Evolutionary conservation across 495 filamentous ascomycete genomes (phyloP).

Genomic region (Penicillium samsonianum): DNA sequence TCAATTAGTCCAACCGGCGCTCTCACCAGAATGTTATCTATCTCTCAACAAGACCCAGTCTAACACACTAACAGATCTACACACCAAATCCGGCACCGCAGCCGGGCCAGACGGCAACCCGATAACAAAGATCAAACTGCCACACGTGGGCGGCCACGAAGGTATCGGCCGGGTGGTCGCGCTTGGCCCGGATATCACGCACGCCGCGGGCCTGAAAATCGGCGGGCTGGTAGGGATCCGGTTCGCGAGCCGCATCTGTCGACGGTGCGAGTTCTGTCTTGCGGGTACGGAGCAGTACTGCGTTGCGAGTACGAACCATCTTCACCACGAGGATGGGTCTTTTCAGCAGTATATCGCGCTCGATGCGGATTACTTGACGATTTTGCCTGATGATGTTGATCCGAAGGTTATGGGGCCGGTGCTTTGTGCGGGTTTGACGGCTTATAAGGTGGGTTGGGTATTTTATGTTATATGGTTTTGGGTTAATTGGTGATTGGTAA

Average conservation of each 20-base stretch:
- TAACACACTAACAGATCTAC: constrained; percentile 38
- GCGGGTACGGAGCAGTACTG: constrained; percentile 50
- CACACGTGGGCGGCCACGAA: constrained; percentile 53
- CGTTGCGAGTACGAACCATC: constrained; percentile 46
- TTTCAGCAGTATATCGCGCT: constrained; percentile 51
- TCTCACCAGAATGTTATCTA: not conserved
- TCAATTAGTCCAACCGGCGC: not conserved
- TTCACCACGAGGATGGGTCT: constrained; percentile 52
- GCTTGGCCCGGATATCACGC: constrained; percentile 36
- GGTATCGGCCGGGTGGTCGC: constrained; percentile 48
- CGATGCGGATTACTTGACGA: constrained; percentile 48
- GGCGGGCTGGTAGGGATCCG: constrained; percentile 49
- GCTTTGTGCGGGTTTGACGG: constrained; percentile 47
- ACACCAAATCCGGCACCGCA: constrained; percentile 49
- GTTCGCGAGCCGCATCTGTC: constrained; percentile 48
- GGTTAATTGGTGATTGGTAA: constrained; percentile 1
- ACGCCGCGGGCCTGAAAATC: constrained; percentile 34
- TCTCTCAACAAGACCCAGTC: not conserved
- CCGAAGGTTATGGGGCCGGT: constrained; percentile 45
- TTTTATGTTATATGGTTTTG: not conserved
- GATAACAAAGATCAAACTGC: constrained; percentile 50
- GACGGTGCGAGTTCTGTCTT: constrained; percentile 51
- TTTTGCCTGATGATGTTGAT: constrained; percentile 50
- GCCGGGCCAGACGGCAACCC: constrained; percentile 45
- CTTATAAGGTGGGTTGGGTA: constrained; percentile 31